These are phyloP conservation scores for Neonectria coccinea DNA, from an alignment of 2,329 filamentous ascomycete genomes.

Conservation along the genomic window DNA sequence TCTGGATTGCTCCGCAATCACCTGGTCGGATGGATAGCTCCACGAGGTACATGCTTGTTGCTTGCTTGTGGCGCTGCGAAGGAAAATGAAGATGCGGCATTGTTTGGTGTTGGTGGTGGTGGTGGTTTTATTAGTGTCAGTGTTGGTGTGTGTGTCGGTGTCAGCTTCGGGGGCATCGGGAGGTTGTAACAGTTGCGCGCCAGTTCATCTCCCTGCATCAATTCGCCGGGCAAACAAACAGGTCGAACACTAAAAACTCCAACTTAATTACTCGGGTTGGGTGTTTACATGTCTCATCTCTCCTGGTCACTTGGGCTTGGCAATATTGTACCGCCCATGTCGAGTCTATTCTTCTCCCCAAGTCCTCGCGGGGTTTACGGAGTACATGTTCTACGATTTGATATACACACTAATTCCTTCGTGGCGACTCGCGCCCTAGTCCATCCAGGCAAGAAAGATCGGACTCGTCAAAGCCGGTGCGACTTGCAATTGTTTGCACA, in stretches of 20 bases:
- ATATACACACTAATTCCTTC: too few species aligned
- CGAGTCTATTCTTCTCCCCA: background rate
- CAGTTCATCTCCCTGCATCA: background rate
- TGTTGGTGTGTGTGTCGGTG: too few species aligned
- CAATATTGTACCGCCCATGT: background rate
- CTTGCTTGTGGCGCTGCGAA: background rate
- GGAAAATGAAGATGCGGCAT: constrained; percentile 9
- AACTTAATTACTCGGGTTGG: constrained; percentile 2
- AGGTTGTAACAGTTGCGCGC: background rate
- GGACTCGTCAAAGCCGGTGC: background rate
- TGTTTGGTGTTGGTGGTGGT: background rate
- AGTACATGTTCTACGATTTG: too few species aligned
- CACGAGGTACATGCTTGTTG: background rate
- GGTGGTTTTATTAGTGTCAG: too few species aligned
- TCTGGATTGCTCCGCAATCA: background rate
- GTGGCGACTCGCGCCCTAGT: background rate
- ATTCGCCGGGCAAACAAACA: background rate
- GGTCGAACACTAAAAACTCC: background rate
- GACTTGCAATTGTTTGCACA: background rate
- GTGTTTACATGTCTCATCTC: constrained; percentile 5
- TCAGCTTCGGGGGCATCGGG: background rate
- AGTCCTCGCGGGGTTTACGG: background rate
- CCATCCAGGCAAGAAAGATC: too few species aligned
- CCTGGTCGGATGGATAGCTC: background rate
- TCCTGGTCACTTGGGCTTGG: constrained; percentile 6